Percentiles rank a stretch among this genome's conserved stretches.
phyloP scores from a whole-genome alignment of 2,329 filamentous ascomycete species.

The Aspergillus ibericus region DNA sequence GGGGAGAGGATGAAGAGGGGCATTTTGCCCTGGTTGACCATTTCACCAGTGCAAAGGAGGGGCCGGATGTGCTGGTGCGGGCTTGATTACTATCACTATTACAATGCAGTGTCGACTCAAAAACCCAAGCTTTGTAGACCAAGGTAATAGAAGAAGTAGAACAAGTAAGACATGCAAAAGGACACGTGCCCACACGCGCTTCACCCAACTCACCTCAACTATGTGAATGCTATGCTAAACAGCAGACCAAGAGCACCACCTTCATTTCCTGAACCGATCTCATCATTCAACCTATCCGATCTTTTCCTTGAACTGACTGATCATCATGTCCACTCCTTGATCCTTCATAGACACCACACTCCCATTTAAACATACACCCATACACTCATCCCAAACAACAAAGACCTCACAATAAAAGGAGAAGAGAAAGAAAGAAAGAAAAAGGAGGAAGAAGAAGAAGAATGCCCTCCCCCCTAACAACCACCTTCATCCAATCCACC shows the following conservation, averaged over 20 bases:
- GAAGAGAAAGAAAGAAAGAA: not conserved
- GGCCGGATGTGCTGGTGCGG: slow-evolving; percentile 34
- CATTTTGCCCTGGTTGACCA: slow-evolving; percentile 41
- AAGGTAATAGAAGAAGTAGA: not conserved
- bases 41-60: slow-evolving; percentile 40
- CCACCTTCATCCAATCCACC: slow-evolving; percentile 40
- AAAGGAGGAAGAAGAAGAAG: too few species aligned
- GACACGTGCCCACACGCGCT: not conserved
- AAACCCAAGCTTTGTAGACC: too few species aligned
- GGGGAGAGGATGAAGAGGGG: slow-evolving; percentile 36
- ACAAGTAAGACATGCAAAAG: not conserved
- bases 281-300: not conserved
- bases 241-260: not conserved
- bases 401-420: not conserved
- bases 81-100: not conserved
- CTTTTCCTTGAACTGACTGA: not conserved
- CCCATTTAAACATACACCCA: not conserved
- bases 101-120: too few species aligned
- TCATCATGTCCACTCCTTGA: not conserved
- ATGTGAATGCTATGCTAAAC: not conserved
- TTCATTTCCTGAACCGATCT: not conserved
- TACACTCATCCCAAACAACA: not conserved
- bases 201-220: not conserved
- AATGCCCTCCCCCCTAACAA: slow-evolving; percentile 28
- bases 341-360: not conserved